Evolutionary conservation across 2,329 filamentous ascomycete species (phyloP).

Genomic region (Colletotrichum cordylinicola): DNA sequence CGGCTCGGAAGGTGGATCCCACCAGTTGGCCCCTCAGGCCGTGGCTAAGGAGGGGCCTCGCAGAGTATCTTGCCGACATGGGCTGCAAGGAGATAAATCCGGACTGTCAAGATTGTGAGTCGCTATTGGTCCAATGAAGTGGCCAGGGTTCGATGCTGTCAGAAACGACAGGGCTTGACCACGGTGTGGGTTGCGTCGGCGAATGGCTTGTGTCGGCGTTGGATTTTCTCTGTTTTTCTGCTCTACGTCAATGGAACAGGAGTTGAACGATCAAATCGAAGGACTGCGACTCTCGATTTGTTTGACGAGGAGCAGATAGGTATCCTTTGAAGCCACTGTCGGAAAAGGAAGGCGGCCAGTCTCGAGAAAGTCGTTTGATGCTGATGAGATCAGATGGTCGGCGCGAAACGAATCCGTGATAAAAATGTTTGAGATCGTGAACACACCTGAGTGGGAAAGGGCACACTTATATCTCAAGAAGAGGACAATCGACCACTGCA

Average conservation of each 20-base stretch:
- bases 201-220: constrained; percentile 21
- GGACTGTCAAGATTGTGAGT: neutral
- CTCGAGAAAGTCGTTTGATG: neutral
- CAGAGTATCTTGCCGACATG: constrained; percentile 33
- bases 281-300: neutral
- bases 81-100: constrained; percentile 5
- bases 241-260: neutral
- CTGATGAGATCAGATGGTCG: neutral
- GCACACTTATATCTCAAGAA: neutral
- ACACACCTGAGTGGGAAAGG: neutral
- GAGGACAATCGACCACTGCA: neutral
- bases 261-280: neutral
- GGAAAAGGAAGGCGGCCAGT: neutral
- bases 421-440: neutral
- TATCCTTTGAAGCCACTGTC: neutral
- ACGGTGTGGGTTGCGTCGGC: constrained; percentile 9
- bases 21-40: constrained; percentile 14
- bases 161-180: constrained; percentile 7
- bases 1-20: constrained; percentile 7
- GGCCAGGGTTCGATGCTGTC: neutral
- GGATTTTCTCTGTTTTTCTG: neutral
- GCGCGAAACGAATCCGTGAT: neutral
- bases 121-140: constrained; percentile 7
- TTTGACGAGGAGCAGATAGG: neutral
- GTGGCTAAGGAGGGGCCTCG: constrained; percentile 30